Conservation (phyloP, 441 rosid genomes). For the Populus hybrid region DNA sequence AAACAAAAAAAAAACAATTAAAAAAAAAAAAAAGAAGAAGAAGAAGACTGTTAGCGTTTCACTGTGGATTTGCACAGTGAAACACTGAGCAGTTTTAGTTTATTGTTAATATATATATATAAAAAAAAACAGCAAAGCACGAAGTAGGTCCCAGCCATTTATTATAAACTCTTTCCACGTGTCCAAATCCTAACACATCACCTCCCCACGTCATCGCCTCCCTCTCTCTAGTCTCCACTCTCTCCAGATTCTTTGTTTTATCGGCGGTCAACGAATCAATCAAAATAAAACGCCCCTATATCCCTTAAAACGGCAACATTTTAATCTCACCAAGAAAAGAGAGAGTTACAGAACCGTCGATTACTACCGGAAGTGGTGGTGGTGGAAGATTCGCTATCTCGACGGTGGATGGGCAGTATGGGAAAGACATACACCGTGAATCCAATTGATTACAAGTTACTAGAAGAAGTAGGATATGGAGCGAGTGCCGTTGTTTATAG, state of each 20-base stretch:
- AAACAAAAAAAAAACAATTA: too few relatives aligned
- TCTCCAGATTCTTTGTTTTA: background rate
- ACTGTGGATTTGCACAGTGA: too few relatives aligned
- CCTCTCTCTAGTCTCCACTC: background rate
- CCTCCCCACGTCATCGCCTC: background rate
- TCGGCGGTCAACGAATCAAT: constrained; percentile 10
- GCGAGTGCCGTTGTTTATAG: constrained; percentile 88
- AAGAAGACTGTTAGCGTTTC: too few relatives aligned
- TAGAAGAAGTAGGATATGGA: constrained; percentile 91
- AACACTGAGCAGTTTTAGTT: too few relatives aligned
- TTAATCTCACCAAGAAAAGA: background rate
- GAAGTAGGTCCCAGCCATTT: background rate
- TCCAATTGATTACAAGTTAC: constrained; percentile 63
- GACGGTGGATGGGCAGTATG: constrained; percentile 45
- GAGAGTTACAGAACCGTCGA: background rate
- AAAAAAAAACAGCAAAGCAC: too few relatives aligned
- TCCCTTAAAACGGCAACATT: background rate
- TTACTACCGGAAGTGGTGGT: background rate
- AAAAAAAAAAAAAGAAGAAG: too few relatives aligned
- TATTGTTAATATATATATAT: too few relatives aligned
- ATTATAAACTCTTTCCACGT: background rate
- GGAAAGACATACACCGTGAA: constrained; percentile 62
- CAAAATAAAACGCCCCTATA: background rate
- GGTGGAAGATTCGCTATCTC: background rate
- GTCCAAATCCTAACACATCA: background rate